Percentiles rank a stretch among this genome's conserved stretches.
Conservation (phyloP, 768 basidiomycete species). For the Clitopilus passeckerianus region DNA sequence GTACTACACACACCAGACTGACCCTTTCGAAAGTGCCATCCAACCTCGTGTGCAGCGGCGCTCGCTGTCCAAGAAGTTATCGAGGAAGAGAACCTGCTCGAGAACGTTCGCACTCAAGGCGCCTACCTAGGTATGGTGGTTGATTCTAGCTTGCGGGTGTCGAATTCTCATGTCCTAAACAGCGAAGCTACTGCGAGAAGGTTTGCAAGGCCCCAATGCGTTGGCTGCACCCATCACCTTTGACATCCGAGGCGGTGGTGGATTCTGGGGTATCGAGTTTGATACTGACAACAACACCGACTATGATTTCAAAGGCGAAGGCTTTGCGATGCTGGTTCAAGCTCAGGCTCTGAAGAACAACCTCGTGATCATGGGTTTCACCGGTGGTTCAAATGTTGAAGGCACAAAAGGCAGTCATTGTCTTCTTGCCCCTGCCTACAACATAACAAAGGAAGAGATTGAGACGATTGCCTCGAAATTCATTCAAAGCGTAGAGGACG, state of each 20-base stretch:
- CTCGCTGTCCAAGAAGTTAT: slow-evolving; percentile 80
- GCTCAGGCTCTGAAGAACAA: slow-evolving; percentile 63
- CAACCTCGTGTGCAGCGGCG: slow-evolving; percentile 72
- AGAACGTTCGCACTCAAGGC: slow-evolving; percentile 56
- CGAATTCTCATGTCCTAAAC: not conserved
- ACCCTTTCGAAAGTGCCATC: slow-evolving; percentile 47
- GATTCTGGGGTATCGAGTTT: slow-evolving; percentile 84
- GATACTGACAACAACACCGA: slow-evolving; percentile 50
- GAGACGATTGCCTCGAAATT: slow-evolving; percentile 63
- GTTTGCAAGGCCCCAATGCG: slow-evolving; percentile 51
- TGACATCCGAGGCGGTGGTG: slow-evolving; percentile 80
- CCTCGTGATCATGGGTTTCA: slow-evolving; percentile 70
- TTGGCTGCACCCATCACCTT: slow-evolving; percentile 62
- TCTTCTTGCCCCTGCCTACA: slow-evolving; percentile 79
- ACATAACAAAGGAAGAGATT: slow-evolving; percentile 64
- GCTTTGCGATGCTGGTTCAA: slow-evolving; percentile 69
- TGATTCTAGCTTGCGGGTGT: not conserved
- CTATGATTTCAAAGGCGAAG: slow-evolving; percentile 45
- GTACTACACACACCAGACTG: too few species aligned
- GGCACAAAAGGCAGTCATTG: slow-evolving; percentile 69
- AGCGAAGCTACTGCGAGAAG: slow-evolving; percentile 47
- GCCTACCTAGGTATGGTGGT: slow-evolving; percentile 43
- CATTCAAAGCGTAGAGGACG: slow-evolving; percentile 62
- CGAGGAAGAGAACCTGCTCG: slow-evolving; percentile 62
- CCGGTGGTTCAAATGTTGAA: slow-evolving; percentile 62